A percentile compares a stretch with the other conserved stretches of the same genome.
phyloP scores from a whole-genome alignment of 2,329 filamentous ascomycete genomes.

The Colletotrichum scovillei region DNA sequence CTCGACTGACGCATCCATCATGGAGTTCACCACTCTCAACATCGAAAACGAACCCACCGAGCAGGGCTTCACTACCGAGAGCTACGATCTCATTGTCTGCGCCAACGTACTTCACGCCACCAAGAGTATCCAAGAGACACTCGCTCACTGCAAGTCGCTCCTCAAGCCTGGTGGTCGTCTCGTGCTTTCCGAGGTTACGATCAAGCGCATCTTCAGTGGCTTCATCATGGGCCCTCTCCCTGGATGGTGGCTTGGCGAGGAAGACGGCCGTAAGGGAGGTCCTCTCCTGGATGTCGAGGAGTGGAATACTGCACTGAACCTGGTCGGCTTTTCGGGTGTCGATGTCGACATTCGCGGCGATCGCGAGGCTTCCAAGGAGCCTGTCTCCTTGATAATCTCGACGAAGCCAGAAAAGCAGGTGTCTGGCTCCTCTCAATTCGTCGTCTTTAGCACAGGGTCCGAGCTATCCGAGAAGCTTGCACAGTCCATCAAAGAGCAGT shows the following conservation, averaged over 20 bases:
- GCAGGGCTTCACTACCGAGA: slow-evolving; percentile 48
- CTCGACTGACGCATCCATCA: slow-evolving; percentile 36
- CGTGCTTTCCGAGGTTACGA: slow-evolving; percentile 42
- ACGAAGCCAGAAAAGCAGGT: slow-evolving; percentile 18
- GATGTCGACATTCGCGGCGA: slow-evolving; percentile 33
- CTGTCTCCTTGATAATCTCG: slow-evolving; percentile 27
- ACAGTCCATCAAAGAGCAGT: slow-evolving; percentile 1
- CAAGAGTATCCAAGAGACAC: slow-evolving; percentile 39
- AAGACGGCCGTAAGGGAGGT: slow-evolving; percentile 32
- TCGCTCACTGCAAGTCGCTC: slow-evolving; percentile 36
- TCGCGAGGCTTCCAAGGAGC: slow-evolving; percentile 25
- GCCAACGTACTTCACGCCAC: slow-evolving; percentile 46
- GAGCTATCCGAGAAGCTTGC: slow-evolving; percentile 2
- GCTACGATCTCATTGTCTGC: slow-evolving; percentile 51
- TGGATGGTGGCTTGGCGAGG: slow-evolving; percentile 51
- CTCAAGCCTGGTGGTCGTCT: slow-evolving; percentile 46
- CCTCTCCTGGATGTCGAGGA: slow-evolving; percentile 20
- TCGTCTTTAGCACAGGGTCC: slow-evolving; percentile 12
- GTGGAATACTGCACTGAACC: slow-evolving; percentile 28
- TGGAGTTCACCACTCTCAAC: slow-evolving; percentile 43
- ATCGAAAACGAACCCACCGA: slow-evolving; percentile 43
- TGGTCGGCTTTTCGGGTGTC: slow-evolving; percentile 31
- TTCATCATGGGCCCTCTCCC: slow-evolving; percentile 47
- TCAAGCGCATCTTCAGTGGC: slow-evolving; percentile 35
- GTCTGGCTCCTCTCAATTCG: slow-evolving; percentile 6